Evolutionary conservation across 805 yeast genomes (phyloP), one percentile per base, ranked within the genome.

Genomic region (Candida quercuum): DNA sequence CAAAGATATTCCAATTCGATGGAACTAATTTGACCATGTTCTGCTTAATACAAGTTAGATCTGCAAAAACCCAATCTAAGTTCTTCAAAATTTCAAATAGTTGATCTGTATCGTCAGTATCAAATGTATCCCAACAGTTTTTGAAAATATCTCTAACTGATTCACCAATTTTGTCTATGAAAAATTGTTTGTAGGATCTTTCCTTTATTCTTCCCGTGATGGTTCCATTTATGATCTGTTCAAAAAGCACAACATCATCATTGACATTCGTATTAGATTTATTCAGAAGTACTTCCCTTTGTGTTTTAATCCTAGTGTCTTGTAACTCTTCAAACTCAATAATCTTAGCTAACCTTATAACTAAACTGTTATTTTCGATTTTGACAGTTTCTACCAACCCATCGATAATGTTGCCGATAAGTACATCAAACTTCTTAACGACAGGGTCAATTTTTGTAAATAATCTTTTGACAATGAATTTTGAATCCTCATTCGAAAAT

Each of bases 41-140:
- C 17, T 72, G 72, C 39, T 76, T 72, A 5, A 84, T 86, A 39
- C 81, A 72, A 22, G 71, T 60, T 38, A 93, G 62, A 51, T 91
- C 97, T 47, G 82, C 81, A 57, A 82, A 86, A 15, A 88, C 72
- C 89, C 96, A 91, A 40, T 78, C 81, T 38, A 89, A 61, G 47
- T 84, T 78, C 28, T 81, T 81, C 40, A 85, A 67, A 1, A 87
- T 77, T 14, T 68, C 69, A 59, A 79, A 76, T 27, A 70, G 15
- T 30, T 43, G 39, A 14, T 28, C 37, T 2, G 31, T 69, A 31
- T 54, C 64, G 16, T 62, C 67, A 4, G 71, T 74, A 19, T 60
- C 63, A 53, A 69, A 80, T 40, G 71, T 71, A 41, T 71, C 74
- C 49, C 67, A 71, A 63, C 88, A 78, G 41, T 79, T 75, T 25